These are phyloP conservation scores for Pseudopithomyces maydicus DNA, from an alignment of 2,329 filamentous ascomycete species.

Conservation along the genomic window DNA sequence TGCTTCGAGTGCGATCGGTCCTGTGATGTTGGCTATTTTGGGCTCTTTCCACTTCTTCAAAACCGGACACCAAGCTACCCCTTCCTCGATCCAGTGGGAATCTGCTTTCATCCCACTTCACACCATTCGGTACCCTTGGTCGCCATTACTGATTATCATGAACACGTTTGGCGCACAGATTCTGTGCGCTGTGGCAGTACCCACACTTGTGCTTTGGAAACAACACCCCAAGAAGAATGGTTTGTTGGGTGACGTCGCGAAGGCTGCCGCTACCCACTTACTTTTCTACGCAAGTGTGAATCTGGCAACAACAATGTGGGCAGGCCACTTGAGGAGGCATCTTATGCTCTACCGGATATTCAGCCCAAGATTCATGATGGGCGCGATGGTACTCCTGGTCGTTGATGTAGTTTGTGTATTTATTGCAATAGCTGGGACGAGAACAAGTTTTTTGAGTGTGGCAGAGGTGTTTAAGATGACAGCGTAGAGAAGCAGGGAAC, in stretches of 20 bases:
- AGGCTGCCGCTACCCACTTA: conserved; percentile 74
- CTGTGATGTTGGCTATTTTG: conserved; percentile 82
- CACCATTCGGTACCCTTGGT: conserved; percentile 86
- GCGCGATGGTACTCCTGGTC: conserved; percentile 70
- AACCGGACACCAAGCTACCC: conserved; percentile 90
- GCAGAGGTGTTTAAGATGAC: conserved; percentile 79
- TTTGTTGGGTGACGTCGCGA: conserved; percentile 71
- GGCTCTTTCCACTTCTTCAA: conserved; percentile 97
- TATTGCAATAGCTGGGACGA: conserved; percentile 73
- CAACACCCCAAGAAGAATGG: conserved; percentile 70
- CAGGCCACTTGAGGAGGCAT: conserved; percentile 84
- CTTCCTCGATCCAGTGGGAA: conserved; percentile 94
- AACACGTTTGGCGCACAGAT: conserved; percentile 93
- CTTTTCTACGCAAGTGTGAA: conserved; percentile 83
- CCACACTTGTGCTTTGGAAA: conserved; percentile 88
- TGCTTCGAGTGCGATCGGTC: conserved; percentile 75
- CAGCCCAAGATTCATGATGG: conserved; percentile 86
- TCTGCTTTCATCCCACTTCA: conserved; percentile 87
- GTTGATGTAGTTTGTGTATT: conserved; percentile 76
- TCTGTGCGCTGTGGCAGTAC: conserved; percentile 77
- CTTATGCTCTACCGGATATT: conserved; percentile 98
- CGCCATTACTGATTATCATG: conserved; percentile 76
- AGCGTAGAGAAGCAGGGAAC: conserved; percentile 5
- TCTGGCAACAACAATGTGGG: conserved; percentile 87
- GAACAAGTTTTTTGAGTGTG: conserved; percentile 78